These are phyloP conservation scores for Monosporascus sp. DNA, from an alignment of 2,329 filamentous ascomycete genomes.

Conservation along the genomic window DNA sequence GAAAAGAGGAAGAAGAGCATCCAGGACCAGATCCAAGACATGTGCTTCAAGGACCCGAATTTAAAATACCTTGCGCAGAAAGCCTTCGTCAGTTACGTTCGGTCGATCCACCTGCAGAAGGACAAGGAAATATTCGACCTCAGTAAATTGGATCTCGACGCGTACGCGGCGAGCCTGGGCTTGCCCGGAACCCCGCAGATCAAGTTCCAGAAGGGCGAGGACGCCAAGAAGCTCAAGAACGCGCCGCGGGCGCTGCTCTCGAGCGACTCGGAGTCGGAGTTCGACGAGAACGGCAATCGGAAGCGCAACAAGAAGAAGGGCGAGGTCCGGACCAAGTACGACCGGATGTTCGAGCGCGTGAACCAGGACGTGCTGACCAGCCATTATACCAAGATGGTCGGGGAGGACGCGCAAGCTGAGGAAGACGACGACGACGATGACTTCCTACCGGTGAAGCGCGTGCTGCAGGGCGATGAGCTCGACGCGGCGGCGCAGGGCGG, in stretches of 20 bases:
- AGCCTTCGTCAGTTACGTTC: constrained; percentile 85
- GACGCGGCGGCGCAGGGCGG: constrained; percentile 42
- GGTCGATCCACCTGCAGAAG: constrained; percentile 80
- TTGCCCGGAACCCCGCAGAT: constrained; percentile 89
- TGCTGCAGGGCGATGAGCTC: constrained; percentile 67
- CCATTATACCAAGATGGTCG: constrained; percentile 85
- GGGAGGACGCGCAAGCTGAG: constrained; percentile 43
- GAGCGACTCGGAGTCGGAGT: constrained; percentile 54
- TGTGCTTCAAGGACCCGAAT: constrained; percentile 93
- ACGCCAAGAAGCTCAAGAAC: constrained; percentile 84
- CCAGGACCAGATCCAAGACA: constrained; percentile 78
- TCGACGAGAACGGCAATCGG: constrained; percentile 44
- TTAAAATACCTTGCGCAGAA: constrained; percentile 95
- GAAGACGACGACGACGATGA: constrained; percentile 60
- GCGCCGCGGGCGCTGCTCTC: constrained; percentile 64
- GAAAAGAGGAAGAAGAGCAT: constrained; percentile 87
- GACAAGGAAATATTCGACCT: constrained; percentile 91
- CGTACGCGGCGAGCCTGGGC: constrained; percentile 77
- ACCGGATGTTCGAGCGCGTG: constrained; percentile 94
- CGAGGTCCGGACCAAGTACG: constrained; percentile 86
- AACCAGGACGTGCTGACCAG: constrained; percentile 95
- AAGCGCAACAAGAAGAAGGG: constrained; percentile 50
- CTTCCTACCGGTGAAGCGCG: constrained; percentile 84
- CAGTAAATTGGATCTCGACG: constrained; percentile 76
- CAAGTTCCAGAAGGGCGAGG: constrained; percentile 86